A percentile compares a stretch with the other conserved stretches of the same genome.
These are phyloP conservation scores for Hirsutella minnesotensis DNA, from an alignment of 2,329 filamentous ascomycete species.

Conservation along the genomic window DNA sequence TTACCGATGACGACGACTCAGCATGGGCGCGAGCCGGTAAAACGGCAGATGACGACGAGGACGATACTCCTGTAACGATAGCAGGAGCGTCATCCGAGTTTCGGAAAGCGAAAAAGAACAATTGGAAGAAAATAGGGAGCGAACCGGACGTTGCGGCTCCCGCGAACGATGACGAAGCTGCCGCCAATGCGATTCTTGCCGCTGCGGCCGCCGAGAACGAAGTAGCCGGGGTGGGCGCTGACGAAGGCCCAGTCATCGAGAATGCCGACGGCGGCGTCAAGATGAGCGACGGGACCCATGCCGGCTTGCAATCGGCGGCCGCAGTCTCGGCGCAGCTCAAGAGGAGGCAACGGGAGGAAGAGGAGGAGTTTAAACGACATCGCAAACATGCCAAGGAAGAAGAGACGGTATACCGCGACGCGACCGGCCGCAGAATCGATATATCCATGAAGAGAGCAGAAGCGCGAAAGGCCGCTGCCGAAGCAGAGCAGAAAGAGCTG, in stretches of 20 bases:
- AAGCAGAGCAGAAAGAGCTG: slow-evolving; percentile 60
- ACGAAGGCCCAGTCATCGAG: slow-evolving; percentile 36
- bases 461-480: slow-evolving; percentile 51
- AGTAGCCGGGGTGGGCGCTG: slow-evolving; percentile 34
- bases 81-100: slow-evolving; percentile 49
- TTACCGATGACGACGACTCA: slow-evolving; percentile 51
- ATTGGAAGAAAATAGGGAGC: slow-evolving; percentile 62
- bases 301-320: slow-evolving; percentile 74
- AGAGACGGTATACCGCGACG: slow-evolving; percentile 92
- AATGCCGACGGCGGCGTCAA: slow-evolving; percentile 38
- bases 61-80: slow-evolving; percentile 38
- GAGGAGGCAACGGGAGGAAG: slow-evolving; percentile 54
- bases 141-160: slow-evolving; percentile 12
- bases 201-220: slow-evolving; percentile 56
- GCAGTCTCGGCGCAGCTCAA: slow-evolving; percentile 61
- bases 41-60: slow-evolving; percentile 38
- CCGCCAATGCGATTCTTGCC: slow-evolving; percentile 65
- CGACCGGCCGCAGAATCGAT: slow-evolving; percentile 87
- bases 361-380: slow-evolving; percentile 34
- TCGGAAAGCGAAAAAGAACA: slow-evolving; percentile 63
- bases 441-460: slow-evolving; percentile 84
- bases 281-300: slow-evolving; percentile 82
- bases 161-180: slow-evolving; percentile 34
- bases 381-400: slow-evolving; percentile 37
- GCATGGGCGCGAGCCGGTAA: slow-evolving; percentile 31